These are phyloP conservation scores for Fragaria ananassa DNA, from an alignment of 306 rosid species.

Conservation along the genomic window DNA sequence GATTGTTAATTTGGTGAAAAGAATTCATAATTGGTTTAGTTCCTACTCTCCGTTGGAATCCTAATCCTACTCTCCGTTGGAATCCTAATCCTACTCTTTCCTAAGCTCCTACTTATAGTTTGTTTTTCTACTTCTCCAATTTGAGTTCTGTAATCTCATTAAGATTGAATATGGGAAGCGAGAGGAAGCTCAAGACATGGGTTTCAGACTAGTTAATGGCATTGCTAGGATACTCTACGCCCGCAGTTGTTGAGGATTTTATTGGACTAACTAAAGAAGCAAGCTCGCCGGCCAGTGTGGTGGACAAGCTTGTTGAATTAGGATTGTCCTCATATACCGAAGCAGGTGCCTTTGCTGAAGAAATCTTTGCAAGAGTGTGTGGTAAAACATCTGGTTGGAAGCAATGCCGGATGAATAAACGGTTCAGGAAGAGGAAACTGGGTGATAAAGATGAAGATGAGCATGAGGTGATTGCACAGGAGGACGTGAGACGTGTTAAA, in stretches of 20 bases:
- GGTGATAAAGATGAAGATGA: conserved; percentile 60
- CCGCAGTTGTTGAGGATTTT: neutral
- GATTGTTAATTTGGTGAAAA: neutral
- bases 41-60: neutral
- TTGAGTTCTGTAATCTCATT: neutral
- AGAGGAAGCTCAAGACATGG: neutral
- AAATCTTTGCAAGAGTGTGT: neutral
- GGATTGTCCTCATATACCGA: too few species aligned
- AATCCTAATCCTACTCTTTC: too few species aligned
- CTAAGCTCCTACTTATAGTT: too few species aligned
- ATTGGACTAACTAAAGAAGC: neutral
- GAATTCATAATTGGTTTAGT: neutral
- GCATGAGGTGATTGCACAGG: conserved; percentile 40
- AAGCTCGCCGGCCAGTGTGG: neutral
- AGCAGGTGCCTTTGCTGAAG: too few species aligned
- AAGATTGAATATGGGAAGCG: neutral
- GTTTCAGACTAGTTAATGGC: neutral
- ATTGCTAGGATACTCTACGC: neutral
- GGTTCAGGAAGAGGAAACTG: conserved; percentile 56
- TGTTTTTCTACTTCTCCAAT: neutral
- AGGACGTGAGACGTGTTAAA: conserved; percentile 35
- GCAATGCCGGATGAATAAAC: neutral
- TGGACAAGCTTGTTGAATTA: neutral
- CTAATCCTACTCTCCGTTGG: neutral
- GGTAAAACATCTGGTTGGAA: neutral